Conservation (phyloP, 192 early-diverging fungal species). For the Radiomyces spectabilis region DNA sequence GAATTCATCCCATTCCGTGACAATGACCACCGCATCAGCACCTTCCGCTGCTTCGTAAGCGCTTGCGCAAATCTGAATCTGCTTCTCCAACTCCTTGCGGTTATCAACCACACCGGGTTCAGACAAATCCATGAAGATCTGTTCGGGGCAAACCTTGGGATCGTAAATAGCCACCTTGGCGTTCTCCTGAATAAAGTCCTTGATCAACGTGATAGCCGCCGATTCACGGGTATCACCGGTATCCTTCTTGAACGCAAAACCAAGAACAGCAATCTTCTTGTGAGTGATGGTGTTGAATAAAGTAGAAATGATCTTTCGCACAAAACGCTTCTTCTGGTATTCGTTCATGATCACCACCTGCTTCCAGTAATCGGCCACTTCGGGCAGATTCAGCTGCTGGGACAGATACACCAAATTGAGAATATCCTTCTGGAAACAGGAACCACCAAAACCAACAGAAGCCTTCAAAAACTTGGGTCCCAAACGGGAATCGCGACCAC, state of each 20-base stretch:
- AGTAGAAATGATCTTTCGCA: constrained; percentile 56
- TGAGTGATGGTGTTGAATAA: constrained; percentile 77
- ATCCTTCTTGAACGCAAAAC: constrained; percentile 94
- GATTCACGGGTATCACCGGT: constrained; percentile 91
- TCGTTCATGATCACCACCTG: constrained; percentile 89
- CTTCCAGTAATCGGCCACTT: constrained; percentile 92
- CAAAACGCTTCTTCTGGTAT: constrained; percentile 85
- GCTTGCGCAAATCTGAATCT: constrained; percentile 51
- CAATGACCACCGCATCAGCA: constrained; percentile 72
- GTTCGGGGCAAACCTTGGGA: constrained; percentile 73
- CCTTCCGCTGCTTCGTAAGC: constrained; percentile 65
- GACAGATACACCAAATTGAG: constrained; percentile 85
- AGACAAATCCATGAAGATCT: constrained; percentile 63
- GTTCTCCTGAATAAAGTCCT: constrained; percentile 70
- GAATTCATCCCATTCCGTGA: constrained; percentile 93
- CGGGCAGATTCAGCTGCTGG: constrained; percentile 72
- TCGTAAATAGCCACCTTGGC: constrained; percentile 80
- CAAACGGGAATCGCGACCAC: constrained; percentile 79
- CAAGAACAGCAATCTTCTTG: constrained; percentile 73
- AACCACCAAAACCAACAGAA: constrained; percentile 90
- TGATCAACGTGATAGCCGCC: constrained; percentile 80
- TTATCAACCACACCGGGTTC: constrained; percentile 46
- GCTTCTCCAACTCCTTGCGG: constrained; percentile 46
- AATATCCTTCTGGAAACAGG: constrained; percentile 95
- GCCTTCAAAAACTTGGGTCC: constrained; percentile 88